Conservation (phyloP, 2,329 filamentous ascomycete genomes). For the Xylariaceae sp. region DNA sequence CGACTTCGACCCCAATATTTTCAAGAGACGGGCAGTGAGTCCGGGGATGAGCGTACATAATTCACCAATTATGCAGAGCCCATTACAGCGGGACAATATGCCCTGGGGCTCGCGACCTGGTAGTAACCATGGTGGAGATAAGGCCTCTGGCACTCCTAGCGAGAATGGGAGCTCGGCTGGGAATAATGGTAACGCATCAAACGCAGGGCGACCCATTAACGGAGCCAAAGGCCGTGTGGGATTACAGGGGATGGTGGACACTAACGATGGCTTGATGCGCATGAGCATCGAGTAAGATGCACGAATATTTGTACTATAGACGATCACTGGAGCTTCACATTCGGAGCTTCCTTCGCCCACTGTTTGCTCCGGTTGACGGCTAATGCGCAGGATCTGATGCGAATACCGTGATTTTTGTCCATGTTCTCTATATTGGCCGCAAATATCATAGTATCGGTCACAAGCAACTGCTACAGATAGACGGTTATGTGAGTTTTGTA, state of each 20-base stretch:
- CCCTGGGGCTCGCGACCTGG: conserved; percentile 76
- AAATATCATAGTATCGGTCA: not conserved
- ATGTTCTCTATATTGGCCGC: not conserved
- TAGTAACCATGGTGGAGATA: conserved; percentile 62
- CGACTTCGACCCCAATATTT: conserved; percentile 84
- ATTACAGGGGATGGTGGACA: conserved; percentile 92
- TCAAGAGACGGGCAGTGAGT: conserved; percentile 91
- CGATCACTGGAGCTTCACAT: not conserved
- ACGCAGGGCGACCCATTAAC: conserved; percentile 53
- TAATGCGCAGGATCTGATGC: not conserved
- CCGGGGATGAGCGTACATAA: conserved; percentile 91
- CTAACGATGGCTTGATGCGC: conserved; percentile 93
- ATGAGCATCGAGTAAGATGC: conserved; percentile 85
- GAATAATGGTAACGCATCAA: conserved; percentile 24
- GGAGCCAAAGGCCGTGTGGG: conserved; percentile 70
- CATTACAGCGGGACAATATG: conserved; percentile 73
- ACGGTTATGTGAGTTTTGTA: not conserved
- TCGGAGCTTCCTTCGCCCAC: not conserved
- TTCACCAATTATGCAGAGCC: conserved; percentile 86
- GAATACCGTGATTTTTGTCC: not conserved
- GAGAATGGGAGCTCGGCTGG: conserved; percentile 52
- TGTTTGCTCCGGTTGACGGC: not conserved
- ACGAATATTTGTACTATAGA: not conserved
- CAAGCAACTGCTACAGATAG: not conserved
- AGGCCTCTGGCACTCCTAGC: conserved; percentile 57